These are phyloP conservation scores for Fomes fomentarius DNA, from an alignment of 1,284 basidiomycete genomes.

Conservation along the genomic window DNA sequence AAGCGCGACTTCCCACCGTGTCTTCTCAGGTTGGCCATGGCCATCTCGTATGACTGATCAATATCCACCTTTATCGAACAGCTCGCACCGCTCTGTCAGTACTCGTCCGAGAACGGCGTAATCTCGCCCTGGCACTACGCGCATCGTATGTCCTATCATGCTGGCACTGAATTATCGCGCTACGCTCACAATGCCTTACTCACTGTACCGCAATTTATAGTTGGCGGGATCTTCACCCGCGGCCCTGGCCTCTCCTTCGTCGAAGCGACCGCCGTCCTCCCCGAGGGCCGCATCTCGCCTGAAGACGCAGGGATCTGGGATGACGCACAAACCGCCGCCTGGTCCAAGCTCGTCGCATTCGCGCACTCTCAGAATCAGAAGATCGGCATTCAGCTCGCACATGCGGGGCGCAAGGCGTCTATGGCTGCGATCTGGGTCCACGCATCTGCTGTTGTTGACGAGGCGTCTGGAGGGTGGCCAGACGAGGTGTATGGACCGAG, in stretches of 20 bases:
- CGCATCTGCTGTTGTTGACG: slow-evolving; percentile 51
- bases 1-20: background rate
- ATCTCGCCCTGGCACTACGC: slow-evolving; percentile 77
- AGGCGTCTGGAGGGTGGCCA: slow-evolving; percentile 64
- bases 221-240: slow-evolving; percentile 51
- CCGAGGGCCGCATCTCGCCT: slow-evolving; percentile 77
- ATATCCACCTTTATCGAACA: background rate
- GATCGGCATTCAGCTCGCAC: slow-evolving; percentile 77
- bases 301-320: slow-evolving; percentile 74
- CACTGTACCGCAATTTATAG: slow-evolving; percentile 5
- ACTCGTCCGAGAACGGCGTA: slow-evolving; percentile 67
- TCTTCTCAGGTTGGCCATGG: too few species aligned
- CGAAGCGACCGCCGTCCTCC: slow-evolving; percentile 72
- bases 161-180: too few species aligned
- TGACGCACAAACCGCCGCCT: slow-evolving; percentile 66
- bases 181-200: slow-evolving; percentile 28
- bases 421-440: slow-evolving; percentile 64
- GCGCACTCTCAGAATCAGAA: slow-evolving; percentile 63
- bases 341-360: slow-evolving; percentile 69
- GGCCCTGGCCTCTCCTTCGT: slow-evolving; percentile 62
- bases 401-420: slow-evolving; percentile 77
- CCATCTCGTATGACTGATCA: too few species aligned
- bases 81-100: slow-evolving; percentile 73
- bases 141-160: slow-evolving; percentile 50
- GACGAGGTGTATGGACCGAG: slow-evolving; percentile 54